phyloP scores from a whole-genome alignment of 2,329 filamentous ascomycete genomes.

The Neofusicoccum kwambonambiense region DNA sequence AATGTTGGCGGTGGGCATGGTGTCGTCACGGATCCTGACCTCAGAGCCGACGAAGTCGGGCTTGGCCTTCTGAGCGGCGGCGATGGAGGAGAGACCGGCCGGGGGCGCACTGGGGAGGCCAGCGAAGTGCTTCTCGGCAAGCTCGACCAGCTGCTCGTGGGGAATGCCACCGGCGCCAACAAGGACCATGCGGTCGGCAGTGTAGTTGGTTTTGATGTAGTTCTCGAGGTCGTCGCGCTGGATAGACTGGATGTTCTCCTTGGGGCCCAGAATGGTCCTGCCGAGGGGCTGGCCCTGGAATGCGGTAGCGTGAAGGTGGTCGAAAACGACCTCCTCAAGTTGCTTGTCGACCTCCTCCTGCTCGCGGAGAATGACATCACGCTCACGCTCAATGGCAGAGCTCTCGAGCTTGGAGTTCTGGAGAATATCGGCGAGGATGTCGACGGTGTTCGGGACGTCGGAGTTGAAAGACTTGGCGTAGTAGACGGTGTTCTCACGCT shows the following conservation, averaged over 20 bases:
- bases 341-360: slow-evolving; percentile 99
- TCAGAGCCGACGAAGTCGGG: slow-evolving; percentile 97
- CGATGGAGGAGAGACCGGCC: slow-evolving; percentile 68
- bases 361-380: slow-evolving; percentile 97
- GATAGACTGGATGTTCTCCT: slow-evolving; percentile 98
- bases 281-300: slow-evolving; percentile 95
- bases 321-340: slow-evolving; percentile 98
- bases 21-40: slow-evolving; percentile 92
- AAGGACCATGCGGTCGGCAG: slow-evolving; percentile 97
- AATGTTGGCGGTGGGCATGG: slow-evolving; percentile 93
- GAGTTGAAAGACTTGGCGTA: slow-evolving; percentile 99
- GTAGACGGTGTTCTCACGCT: slow-evolving; percentile 99
- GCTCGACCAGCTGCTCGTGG: slow-evolving; percentile 88
- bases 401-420: slow-evolving; percentile 98
- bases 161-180: slow-evolving; percentile 93
- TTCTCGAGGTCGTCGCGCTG: slow-evolving; percentile 83
- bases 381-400: slow-evolving; percentile 91
- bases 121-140: slow-evolving; percentile 95
- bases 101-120: slow-evolving; percentile 73
- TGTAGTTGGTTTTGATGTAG: slow-evolving; percentile 99
- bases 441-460: slow-evolving; percentile 92
- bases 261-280: slow-evolving; percentile 95
- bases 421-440: slow-evolving; percentile 98
- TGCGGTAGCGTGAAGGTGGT: slow-evolving; percentile 97
- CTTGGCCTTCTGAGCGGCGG: slow-evolving; percentile 76